Evolutionary conservation across 2,329 filamentous ascomycete genomes (phyloP), one percentile per base, ranked within the genome.

Genomic region (Zalaria sp.): DNA sequence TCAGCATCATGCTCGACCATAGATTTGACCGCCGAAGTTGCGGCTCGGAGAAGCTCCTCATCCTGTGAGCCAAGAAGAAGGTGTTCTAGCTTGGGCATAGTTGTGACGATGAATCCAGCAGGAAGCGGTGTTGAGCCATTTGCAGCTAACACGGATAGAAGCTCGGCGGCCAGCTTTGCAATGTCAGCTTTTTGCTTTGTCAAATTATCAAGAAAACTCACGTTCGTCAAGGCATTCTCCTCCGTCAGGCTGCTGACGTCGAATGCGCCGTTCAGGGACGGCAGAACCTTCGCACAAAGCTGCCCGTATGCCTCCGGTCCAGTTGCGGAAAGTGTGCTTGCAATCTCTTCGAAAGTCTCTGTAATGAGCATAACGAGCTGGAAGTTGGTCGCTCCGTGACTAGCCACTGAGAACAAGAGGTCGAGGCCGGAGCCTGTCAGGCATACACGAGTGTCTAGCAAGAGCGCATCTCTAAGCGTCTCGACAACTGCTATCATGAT

Each of bases 321-420:
- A 46, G 67, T 64, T 9, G 79, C 76, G 2, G 81, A 67, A 44
- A 93, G 73, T 1, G 69, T 72, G 39, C 73, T 68, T 4, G 88
- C 82, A 43, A 95, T 79, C 35, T 91, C 85, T 59, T 96, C 89
- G 55, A 98, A 93, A 0, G 85, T 80, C 61, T 98, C 91, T 31
- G 77, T 82, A 25, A 96, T 82, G 40, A 95, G 69, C 66, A 88
- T 81, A 0, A 81, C 86, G 37, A 95, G 75, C 59, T 95, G 88
- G 66, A 93, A 93, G 63, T 93, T 96, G 46, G 75, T 77, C 0
- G 89, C 84, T 27, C 87, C 87, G 55, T 88, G 79, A 58, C 86
- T 91, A 25, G 87, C 89, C 46, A 96, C 77, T 41, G 82, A 76
- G 64, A 98, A 96, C 5, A 98, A 74, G 9, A 88, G 68, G 52